Evolutionary conservation across 306 rosid genomes (phyloP).

Genomic region (Acacia crassicarpa): DNA sequence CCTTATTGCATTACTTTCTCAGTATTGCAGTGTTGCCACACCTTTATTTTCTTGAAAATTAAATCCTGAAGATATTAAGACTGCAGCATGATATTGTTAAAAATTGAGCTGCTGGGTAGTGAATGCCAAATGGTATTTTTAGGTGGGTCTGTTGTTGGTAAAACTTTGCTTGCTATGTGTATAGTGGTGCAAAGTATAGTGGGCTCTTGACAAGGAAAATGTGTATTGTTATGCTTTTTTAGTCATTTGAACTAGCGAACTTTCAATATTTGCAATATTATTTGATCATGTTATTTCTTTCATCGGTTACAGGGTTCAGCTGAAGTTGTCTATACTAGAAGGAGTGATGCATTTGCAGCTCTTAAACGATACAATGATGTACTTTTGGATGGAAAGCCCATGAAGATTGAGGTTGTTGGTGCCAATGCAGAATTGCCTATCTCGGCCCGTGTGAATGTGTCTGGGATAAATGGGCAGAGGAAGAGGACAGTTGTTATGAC

Average conservation of each 20-base stretch:
- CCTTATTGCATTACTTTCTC: not conserved
- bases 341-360: constrained; percentile 98
- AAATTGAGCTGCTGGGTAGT: not conserved
- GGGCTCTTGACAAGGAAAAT: not conserved
- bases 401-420: constrained; percentile 93
- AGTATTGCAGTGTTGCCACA: not conserved
- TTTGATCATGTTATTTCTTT: not conserved
- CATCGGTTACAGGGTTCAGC: constrained; percentile 83
- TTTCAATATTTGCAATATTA: not conserved
- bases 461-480: constrained; percentile 75
- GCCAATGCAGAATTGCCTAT: constrained; percentile 61
- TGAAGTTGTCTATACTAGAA: constrained; percentile 84
- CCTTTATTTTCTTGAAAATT: not conserved
- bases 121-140: not conserved
- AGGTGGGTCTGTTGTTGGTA: not conserved
- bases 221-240: not conserved
- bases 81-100: not conserved
- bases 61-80: not conserved
- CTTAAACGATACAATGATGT: constrained; percentile 86
- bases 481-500: constrained; percentile 82
- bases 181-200: not conserved
- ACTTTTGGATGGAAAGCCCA: constrained; percentile 88
- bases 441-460: constrained; percentile 83
- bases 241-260: not conserved
- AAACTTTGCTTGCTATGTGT: not conserved